phyloP scores from a whole-genome alignment of 2,329 filamentous ascomycete genomes.

The Penicillium italicum region DNA sequence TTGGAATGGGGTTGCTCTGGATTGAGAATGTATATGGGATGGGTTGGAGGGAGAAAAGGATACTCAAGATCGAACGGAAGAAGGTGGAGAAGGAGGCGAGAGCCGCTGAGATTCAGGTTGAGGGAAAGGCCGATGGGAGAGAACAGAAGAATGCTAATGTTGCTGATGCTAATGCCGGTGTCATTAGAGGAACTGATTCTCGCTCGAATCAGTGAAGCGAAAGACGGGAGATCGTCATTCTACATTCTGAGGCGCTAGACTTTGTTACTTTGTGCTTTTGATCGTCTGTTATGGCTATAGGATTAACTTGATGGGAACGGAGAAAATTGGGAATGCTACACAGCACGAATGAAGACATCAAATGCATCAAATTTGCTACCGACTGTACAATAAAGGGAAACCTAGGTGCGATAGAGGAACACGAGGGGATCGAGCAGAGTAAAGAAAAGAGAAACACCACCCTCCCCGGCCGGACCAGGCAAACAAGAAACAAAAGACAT shows the following conservation, averaged over 20 bases:
- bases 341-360: slow-evolving; percentile 20
- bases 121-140: neutral
- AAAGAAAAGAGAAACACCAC: slow-evolving; percentile 24
- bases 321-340: neutral
- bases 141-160: neutral
- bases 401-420: slow-evolving; percentile 26
- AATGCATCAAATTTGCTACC: slow-evolving; percentile 30
- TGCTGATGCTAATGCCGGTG: neutral
- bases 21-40: slow-evolving; percentile 18
- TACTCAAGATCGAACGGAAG: slow-evolving; percentile 10
- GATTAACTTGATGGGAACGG: neutral
- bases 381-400: slow-evolving; percentile 27
- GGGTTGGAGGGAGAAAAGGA: slow-evolving; percentile 20
- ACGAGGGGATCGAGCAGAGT: slow-evolving; percentile 24
- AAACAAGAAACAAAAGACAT: slow-evolving; percentile 10
- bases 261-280: neutral
- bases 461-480: slow-evolving; percentile 9
- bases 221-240: neutral
- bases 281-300: neutral
- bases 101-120: neutral
- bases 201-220: neutral
- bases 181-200: neutral
- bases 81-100: slow-evolving; percentile 3
- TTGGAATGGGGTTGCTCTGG: slow-evolving; percentile 16
- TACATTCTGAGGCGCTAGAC: neutral